Base-by-base conservation (phyloP, 78 protist genomes). In the Speleostelium caveatum region DNA sequence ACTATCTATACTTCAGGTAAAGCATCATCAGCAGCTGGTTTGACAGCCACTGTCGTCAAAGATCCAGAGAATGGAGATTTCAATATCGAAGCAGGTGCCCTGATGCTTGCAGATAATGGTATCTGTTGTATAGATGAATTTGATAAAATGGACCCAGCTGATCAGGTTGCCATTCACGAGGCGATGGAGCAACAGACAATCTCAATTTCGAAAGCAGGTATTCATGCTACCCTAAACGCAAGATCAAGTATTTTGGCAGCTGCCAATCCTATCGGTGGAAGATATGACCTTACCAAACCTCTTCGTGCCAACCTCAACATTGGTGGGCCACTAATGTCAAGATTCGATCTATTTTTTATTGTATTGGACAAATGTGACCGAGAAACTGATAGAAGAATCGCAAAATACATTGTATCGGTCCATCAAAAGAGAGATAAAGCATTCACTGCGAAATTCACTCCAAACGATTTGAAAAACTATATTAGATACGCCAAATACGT, bases 111-210 rank as follows among this genome's bases (percentile, higher is more conserved):
- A 3, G 99, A 99, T 92, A 98, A 99, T 66, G 99, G 99, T 33
- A 91, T 99, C 24, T 98, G 99, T 92, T 99, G 99, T 93, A 99
- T 99, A 35, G 99, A 99, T 74, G 99, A 99, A 94, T 98, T 99
- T 51, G 99, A 99, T 69, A 98, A 98, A 89, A 99, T 98, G 99
- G 98, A 97, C 45, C 58, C 87, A 49, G 45, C 75, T 5, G 99
- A 98, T 93, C 99, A 98, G 67, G 97, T 98, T 10, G 99, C 99
- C 32, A 98, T 98, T 62, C 99, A 98, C 94, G 99, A 99, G 79
- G 99, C 99, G 12, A 99, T 99, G 99, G 99, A 99, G 56, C 99
- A 99, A 96, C 99, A 99, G 74, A 98, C 99, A 33, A 99, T 99
- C 42, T 96, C 99, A 26, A 98, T 99, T 68, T 96, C 99, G 58